A percentile compares a stretch with the other conserved stretches of the same genome.
Evolutionary conservation across 495 filamentous ascomycete species (phyloP).

Genomic region (Platismatia glauca): DNA sequence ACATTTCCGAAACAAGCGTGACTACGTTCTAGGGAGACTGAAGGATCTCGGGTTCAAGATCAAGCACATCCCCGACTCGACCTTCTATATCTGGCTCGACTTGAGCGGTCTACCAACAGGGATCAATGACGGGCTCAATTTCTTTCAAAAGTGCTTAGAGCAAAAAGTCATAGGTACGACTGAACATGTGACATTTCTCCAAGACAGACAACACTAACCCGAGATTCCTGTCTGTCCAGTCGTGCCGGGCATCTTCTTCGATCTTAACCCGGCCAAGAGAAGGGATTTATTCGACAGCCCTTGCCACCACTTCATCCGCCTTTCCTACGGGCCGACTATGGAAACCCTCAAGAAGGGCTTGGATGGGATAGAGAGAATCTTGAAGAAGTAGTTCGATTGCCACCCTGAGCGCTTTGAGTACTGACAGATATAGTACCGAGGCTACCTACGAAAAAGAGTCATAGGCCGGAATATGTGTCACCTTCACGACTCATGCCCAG

Average conservation of each 20-base stretch:
- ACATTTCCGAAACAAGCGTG: constrained; percentile 84
- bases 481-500: neutral
- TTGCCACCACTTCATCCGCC: constrained; percentile 88
- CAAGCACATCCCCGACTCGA: constrained; percentile 72
- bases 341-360: constrained; percentile 76
- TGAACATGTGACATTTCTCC: neutral
- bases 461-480: neutral
- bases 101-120: constrained; percentile 55
- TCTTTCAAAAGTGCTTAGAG: constrained; percentile 85
- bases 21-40: constrained; percentile 74
- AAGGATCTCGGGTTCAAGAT: constrained; percentile 75
- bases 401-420: neutral
- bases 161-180: constrained; percentile 69
- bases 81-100: constrained; percentile 86
- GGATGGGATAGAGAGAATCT: constrained; percentile 80
- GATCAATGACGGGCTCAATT: constrained; percentile 88
- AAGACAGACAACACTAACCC: neutral
- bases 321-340: constrained; percentile 88
- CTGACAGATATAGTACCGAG: neutral
- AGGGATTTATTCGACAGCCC: constrained; percentile 90
- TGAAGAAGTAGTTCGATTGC: constrained; percentile 48
- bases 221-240: constrained; percentile 33
- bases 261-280: constrained; percentile 82
- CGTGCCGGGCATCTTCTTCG: constrained; percentile 76
- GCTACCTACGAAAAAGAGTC: constrained; percentile 4